A percentile compares a stretch with the other conserved stretches of the same genome.
These are phyloP conservation scores for Chalciporus sp. DNA, from an alignment of 1,284 basidiomycete genomes.

Conservation along the genomic window DNA sequence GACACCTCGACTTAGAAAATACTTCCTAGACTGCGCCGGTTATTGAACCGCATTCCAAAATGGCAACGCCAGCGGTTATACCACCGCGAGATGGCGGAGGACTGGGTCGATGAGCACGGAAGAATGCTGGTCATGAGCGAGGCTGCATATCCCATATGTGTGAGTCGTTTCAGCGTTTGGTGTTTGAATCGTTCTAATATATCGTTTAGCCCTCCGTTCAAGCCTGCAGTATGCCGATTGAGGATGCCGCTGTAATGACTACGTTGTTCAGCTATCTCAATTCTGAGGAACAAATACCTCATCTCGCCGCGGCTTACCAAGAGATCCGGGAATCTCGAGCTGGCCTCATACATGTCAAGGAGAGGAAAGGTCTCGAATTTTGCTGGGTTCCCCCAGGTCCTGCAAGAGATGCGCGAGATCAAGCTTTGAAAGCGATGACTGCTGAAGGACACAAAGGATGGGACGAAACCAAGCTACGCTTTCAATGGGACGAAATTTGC, in stretches of 20 bases:
- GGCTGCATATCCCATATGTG: conserved; percentile 48
- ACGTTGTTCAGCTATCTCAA: conserved; percentile 46
- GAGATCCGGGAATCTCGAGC: conserved; percentile 43
- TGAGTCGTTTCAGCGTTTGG: conserved; percentile 6
- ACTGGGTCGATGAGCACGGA: conserved; percentile 40
- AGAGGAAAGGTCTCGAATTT: conserved; percentile 26
- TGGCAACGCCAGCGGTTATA: conserved; percentile 31
- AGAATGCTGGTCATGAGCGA: conserved; percentile 50
- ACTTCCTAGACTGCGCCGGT: conserved; percentile 26
- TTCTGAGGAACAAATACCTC: conserved; percentile 40
- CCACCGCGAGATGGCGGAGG: conserved; percentile 30
- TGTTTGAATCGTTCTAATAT: conserved; percentile 7
- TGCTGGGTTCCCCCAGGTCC: conserved; percentile 42
- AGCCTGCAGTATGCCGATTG: conserved; percentile 35
- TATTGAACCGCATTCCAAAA: conserved; percentile 23
- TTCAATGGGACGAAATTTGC: conserved; percentile 46
- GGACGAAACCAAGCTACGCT: conserved; percentile 33
- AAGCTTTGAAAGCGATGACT: conserved; percentile 34
- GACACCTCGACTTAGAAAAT: not conserved
- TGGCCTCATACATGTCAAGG: conserved; percentile 27
- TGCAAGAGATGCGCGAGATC: conserved; percentile 41
- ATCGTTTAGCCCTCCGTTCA: conserved; percentile 38
- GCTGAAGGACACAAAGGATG: conserved; percentile 32
- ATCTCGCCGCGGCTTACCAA: conserved; percentile 46
- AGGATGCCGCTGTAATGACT: conserved; percentile 48